Base-by-base conservation (phyloP, 495 filamentous ascomycete species). In the Terfezia boudieri region DNA sequence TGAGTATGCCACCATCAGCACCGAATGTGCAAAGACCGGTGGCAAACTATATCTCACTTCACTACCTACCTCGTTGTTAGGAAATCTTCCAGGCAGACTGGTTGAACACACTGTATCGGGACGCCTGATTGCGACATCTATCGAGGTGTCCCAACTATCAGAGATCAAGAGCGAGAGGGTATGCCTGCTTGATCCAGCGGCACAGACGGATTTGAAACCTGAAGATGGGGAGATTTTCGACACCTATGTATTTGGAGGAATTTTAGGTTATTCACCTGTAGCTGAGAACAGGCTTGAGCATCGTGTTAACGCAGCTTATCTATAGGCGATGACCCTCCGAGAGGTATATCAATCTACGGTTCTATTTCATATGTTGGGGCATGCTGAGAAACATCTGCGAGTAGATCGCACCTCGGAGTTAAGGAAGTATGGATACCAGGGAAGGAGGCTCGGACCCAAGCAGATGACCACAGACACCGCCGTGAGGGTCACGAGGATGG, bases 391-490 rank as follows among this genome's bases (percentile, higher is more conserved):
- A 17, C 20, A 37, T 41, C 9, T 41, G 26, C 10, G 8, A 11
- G 41, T 51, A 94, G 92, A 98, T 69, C 80, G 90, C 43, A 98
- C 90, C 1, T 84, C 83, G 10, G 90, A 98, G 64, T 71, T 98
- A 51, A 78, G 90, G 23, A 85, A 83, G 64, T 92, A 94, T 67
- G 92, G 92, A 23, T 98, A 88, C 62, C 71, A 79, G 58, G 87
- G 89, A 49, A 81, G 90, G 54, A 76, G 88, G 57, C 72, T 98
- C 49, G 92, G 92, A 0, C 86, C 88, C 14, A 78, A 87, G 60
- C 90, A 98, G 68, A 96, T 98, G 90, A 96, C 90, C 9, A 98
- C 90, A 0, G 90, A 98, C 67, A 98, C 90, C 16, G 90, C 90
- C 0, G 90, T 94, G 37, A 74, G 90, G 56, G 90, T 95, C 9